Evolutionary conservation across 139 green algal genomes (phyloP), one percentile per base, ranked within the genome.

Genomic region (Gonium pectorale): DNA sequence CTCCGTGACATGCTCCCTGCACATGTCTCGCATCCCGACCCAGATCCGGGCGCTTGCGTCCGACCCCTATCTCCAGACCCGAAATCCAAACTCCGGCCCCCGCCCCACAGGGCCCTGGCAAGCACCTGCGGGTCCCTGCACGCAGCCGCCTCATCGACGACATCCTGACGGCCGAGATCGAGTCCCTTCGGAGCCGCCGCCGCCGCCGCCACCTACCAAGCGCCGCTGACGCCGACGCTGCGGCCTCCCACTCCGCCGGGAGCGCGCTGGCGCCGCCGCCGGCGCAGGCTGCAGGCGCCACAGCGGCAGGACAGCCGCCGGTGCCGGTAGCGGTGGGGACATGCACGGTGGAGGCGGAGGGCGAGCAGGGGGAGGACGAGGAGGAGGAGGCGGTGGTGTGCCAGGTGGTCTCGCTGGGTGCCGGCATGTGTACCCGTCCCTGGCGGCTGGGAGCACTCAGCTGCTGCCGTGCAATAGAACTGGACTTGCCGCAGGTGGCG

Each of bases 401-500:
- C 40, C 83, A 92, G 44, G 83, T 92, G 17, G 89, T 92, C 15
- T 79, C 70, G 26, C 60, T 92, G 3, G 89, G 89, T n/a, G 88
- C 86, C 6, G 89, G 86, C 62, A 92, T 90, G 86, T 88, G 90
- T 83, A 90, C 83, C 0, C 86, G 86, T 29, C 86, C 89, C 26
- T 92, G 89, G 89, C 83, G 89, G 35, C 80, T 92, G 67, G 31
- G 64, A 2, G 31, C 46, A 40, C 77, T 79, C 13, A 38, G 63
- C 0, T 26, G 43, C 29, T 54, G 35, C 15, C 8, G 2, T 5
- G 43, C 89, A 2, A 86, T 88, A 26, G 86, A 92, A 62, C 41
- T 92, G 24, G 89, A 92, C 52, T 60, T 86, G 60, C 83, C 79
- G 22, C 66, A 67, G 2, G 63, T 90, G 0, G 41, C 85, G 5